Conservation (phyloP, 139 green algal genomes). For the Ettlia oleoabundans region DNA sequence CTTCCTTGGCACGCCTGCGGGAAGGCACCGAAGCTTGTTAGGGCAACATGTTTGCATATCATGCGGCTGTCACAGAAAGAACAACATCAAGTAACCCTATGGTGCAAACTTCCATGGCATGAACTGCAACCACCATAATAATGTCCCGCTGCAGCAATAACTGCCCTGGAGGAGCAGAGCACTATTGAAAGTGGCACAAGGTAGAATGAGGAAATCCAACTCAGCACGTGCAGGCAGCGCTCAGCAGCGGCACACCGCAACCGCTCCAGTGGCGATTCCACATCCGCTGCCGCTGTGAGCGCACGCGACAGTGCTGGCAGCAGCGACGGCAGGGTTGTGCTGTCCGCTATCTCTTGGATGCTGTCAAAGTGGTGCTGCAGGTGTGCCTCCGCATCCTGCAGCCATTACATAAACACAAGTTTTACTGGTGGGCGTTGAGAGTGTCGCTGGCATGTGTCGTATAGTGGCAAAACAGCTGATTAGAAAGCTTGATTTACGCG, state of each 20-base stretch:
- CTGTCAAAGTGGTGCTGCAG: constrained; percentile 70
- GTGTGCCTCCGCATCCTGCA: constrained; percentile 35
- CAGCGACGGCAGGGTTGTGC: constrained; percentile 73
- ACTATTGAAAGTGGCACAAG: too few relatives aligned
- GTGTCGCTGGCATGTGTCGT: too few relatives aligned
- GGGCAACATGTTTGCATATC: too few relatives aligned
- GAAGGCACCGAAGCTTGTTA: too few relatives aligned
- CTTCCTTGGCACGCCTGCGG: constrained; percentile 29
- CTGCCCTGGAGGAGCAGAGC: too few relatives aligned
- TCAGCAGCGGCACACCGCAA: constrained; percentile 51
- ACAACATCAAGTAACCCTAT: not conserved
- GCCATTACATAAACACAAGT: not conserved
- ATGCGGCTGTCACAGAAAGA: too few relatives aligned
- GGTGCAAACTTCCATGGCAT: too few relatives aligned
- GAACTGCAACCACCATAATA: too few relatives aligned
- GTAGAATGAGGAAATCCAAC: too few relatives aligned
- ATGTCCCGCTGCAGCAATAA: too few relatives aligned
- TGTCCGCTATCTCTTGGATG: constrained; percentile 74
- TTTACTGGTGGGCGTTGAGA: not conserved
- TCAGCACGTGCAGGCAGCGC: not conserved
- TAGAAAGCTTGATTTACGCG: too few relatives aligned
- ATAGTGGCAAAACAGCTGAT: too few relatives aligned
- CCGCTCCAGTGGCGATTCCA: constrained; percentile 54
- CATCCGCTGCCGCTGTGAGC: constrained; percentile 48
- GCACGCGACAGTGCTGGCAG: constrained; percentile 53